Conservation (phyloP, 2,329 filamentous ascomycete species). For the Cryphonectria parasitica region DNA sequence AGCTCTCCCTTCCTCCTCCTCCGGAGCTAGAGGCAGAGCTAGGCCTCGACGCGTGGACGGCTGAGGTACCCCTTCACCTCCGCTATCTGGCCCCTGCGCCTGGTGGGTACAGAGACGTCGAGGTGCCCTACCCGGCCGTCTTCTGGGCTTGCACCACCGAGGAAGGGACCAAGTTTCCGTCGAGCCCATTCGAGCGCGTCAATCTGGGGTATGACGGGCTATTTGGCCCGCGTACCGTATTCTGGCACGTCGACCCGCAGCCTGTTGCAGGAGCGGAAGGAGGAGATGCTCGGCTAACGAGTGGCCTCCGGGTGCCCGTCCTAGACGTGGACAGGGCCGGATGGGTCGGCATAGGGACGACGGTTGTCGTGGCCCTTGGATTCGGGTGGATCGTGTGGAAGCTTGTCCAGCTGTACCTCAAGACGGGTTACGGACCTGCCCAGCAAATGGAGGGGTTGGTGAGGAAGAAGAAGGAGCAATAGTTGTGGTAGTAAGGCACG, state of each 20-base stretch:
- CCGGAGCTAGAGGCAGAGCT: constrained; percentile 33
- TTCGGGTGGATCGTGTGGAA: constrained; percentile 73
- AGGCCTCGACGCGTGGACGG: constrained; percentile 57
- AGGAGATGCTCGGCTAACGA: constrained; percentile 49
- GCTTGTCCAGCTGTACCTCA: constrained; percentile 47
- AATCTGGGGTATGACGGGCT: constrained; percentile 84
- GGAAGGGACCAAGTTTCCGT: constrained; percentile 67
- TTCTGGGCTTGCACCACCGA: constrained; percentile 87
- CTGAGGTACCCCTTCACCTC: constrained; percentile 79
- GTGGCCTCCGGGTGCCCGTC: constrained; percentile 66
- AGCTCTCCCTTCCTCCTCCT: constrained; percentile 62
- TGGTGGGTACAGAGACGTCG: constrained; percentile 56
- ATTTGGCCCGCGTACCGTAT: constrained; percentile 76
- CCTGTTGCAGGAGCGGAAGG: constrained; percentile 33
- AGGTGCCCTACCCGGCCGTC: constrained; percentile 79
- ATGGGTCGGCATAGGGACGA: constrained; percentile 60
- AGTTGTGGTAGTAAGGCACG: neutral
- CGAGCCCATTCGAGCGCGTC: constrained; percentile 83
- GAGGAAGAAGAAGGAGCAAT: constrained; percentile 26
- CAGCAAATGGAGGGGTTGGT: constrained; percentile 28
- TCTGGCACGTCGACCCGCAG: constrained; percentile 75
- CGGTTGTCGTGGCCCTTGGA: constrained; percentile 62
- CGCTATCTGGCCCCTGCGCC: constrained; percentile 73
- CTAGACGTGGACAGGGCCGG: constrained; percentile 56
- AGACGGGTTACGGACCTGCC: constrained; percentile 38